A percentile compares a stretch with the other conserved stretches of the same genome.
phyloP scores from a whole-genome alignment of 441 rosid species.

The Pelargonium fulgidum region DNA sequence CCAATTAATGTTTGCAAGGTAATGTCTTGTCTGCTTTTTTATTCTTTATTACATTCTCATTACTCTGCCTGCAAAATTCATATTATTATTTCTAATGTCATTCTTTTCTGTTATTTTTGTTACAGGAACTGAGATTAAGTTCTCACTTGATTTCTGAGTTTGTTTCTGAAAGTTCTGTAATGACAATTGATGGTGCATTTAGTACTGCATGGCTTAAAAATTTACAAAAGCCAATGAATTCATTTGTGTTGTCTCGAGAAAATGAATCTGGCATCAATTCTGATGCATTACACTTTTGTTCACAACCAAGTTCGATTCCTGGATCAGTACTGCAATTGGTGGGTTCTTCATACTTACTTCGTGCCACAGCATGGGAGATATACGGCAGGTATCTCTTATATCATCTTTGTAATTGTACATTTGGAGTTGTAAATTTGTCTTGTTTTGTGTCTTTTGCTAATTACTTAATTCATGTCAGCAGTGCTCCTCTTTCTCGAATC shows the following conservation, averaged over 20 bases:
- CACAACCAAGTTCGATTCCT: slow-evolving; percentile 75
- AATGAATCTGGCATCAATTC: slow-evolving; percentile 44
- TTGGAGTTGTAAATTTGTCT: no score
- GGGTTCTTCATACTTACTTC: slow-evolving; percentile 84
- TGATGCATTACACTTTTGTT: slow-evolving; percentile 46
- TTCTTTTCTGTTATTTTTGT: slow-evolving; percentile 19
- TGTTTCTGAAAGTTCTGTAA: slow-evolving; percentile 53
- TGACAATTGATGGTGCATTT: slow-evolving; percentile 62
- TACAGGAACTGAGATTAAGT: slow-evolving; percentile 75
- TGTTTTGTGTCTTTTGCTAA: slow-evolving; percentile 6
- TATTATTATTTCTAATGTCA: slow-evolving; percentile 21
- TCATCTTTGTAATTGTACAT: not conserved
- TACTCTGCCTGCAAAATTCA: not conserved
- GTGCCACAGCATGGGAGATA: slow-evolving; percentile 91
- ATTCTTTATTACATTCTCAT: slow-evolving; percentile 10
- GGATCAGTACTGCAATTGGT: slow-evolving; percentile 73
- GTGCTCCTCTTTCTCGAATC: slow-evolving; percentile 78
- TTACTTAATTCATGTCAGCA: slow-evolving; percentile 25
- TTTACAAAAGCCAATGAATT: slow-evolving; percentile 53
- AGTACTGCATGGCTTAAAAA: slow-evolving; percentile 82
- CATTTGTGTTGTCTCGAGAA: slow-evolving; percentile 46
- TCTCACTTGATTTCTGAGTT: slow-evolving; percentile 71
- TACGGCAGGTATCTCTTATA: slow-evolving; percentile 69
- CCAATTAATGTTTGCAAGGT: slow-evolving; percentile 95
- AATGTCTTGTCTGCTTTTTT: slow-evolving; percentile 19